Percentiles rank a stretch among this genome's conserved stretches.
These are phyloP conservation scores for Syzygium oleosum DNA, from an alignment of 345 rosid genomes.

Conservation along the genomic window DNA sequence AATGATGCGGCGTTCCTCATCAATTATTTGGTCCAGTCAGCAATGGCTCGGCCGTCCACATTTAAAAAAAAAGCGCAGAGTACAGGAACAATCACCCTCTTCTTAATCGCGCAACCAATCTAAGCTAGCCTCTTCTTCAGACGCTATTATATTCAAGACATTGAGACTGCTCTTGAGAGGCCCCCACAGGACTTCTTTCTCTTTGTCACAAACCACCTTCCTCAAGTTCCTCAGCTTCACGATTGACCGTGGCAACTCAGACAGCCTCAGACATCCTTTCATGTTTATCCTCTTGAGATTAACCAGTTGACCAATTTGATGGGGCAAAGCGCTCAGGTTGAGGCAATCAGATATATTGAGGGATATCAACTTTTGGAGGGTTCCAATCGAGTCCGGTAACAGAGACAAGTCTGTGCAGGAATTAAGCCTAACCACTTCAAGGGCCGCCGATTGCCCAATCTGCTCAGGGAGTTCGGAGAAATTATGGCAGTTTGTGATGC, in stretches of 20 bases:
- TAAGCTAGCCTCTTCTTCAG: slow-evolving; percentile 4
- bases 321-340: slow-evolving; percentile 27
- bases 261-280: slow-evolving; percentile 11
- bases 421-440: slow-evolving; percentile 29
- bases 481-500: slow-evolving; percentile 50
- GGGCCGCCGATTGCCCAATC: slow-evolving; percentile 24
- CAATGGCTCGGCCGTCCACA: rapidly evolving
- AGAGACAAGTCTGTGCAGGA: slow-evolving; percentile 33
- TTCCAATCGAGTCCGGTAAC: slow-evolving; percentile 29
- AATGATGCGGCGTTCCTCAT: not conserved
- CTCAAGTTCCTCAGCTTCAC: slow-evolving; percentile 18
- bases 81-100: not conserved
- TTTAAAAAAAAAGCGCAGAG: not conserved
- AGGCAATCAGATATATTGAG: slow-evolving; percentile 44
- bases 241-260: slow-evolving; percentile 24
- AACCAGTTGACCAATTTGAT: slow-evolving; percentile 27
- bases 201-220: slow-evolving; percentile 45
- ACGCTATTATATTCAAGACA: not conserved
- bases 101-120: slow-evolving; percentile 2
- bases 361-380: slow-evolving; percentile 13
- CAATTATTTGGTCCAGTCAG: not conserved
- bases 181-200: slow-evolving; percentile 28
- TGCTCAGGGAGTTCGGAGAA: slow-evolving; percentile 24
- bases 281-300: slow-evolving; percentile 31
- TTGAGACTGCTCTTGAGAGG: not conserved